phyloP scores from a whole-genome alignment of 163 green algal genomes.

The Coccomyxa subellipsoidea region DNA sequence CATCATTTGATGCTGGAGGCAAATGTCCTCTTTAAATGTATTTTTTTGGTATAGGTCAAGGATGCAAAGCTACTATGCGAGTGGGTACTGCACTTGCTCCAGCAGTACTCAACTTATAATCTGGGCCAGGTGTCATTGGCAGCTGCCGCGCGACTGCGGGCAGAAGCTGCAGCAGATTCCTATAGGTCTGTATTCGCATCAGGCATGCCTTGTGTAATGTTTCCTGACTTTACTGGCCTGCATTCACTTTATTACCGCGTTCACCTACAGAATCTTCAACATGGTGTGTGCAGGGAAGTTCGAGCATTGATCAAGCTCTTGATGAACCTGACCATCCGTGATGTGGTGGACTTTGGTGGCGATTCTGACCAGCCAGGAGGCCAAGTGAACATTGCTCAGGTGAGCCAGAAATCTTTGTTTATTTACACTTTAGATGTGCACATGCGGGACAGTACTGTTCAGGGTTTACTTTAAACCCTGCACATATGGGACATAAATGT shows the following conservation, averaged over 20 bases:
- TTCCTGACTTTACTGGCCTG: neutral
- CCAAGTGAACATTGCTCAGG: neutral
- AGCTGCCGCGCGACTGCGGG: constrained; percentile 19
- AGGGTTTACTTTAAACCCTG: too few species aligned
- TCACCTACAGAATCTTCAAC: neutral
- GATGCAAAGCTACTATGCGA: constrained; percentile 48
- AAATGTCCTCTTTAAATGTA: too few species aligned
- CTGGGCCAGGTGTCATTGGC: constrained; percentile 28
- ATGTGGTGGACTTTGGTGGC: neutral
- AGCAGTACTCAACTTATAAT: constrained; percentile 59
- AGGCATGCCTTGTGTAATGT: neutral
- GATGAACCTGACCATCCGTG: neutral
- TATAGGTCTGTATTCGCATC: constrained; percentile 27
- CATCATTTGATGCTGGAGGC: too few species aligned
- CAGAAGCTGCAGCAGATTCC: constrained; percentile 17
- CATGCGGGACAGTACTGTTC: too few species aligned
- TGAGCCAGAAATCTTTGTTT: neutral
- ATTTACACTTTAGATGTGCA: too few species aligned
- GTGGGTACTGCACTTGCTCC: constrained; percentile 73
- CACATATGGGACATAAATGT: neutral
- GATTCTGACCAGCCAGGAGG: neutral
- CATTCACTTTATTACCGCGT: neutral
- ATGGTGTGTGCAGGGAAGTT: neutral
- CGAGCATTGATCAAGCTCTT: neutral
- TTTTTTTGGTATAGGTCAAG: too few species aligned